Conservation (phyloP, 1,284 basidiomycete species). For the Amylostereum chailletii region DNA sequence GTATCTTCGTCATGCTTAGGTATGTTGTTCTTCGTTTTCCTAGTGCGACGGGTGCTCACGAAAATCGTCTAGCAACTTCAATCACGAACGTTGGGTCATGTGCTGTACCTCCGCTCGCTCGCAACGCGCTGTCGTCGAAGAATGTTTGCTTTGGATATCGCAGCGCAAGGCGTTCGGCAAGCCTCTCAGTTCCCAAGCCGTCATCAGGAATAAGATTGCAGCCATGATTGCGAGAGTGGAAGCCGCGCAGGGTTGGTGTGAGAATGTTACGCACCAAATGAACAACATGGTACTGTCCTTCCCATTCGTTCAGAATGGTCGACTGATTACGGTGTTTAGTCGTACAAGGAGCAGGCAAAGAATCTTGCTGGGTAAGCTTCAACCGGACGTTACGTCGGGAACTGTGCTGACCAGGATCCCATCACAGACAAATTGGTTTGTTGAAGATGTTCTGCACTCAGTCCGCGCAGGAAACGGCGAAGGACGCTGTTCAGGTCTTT, state of each 20-base stretch:
- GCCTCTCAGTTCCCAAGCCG: slow-evolving; percentile 75
- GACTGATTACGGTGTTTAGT: slow-evolving; percentile 11
- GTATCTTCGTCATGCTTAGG: slow-evolving; percentile 73
- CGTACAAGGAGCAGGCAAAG: slow-evolving; percentile 12
- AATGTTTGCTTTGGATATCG: slow-evolving; percentile 64
- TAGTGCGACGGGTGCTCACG: neutral
- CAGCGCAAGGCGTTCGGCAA: slow-evolving; percentile 82
- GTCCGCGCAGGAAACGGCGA: slow-evolving; percentile 63
- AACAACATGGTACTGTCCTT: slow-evolving; percentile 60
- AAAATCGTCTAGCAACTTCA: slow-evolving; percentile 43
- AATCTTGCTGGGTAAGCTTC: slow-evolving; percentile 25
- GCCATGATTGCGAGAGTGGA: slow-evolving; percentile 81
- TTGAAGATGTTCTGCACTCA: slow-evolving; percentile 70
- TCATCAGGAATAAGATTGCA: slow-evolving; percentile 80
- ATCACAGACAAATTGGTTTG: slow-evolving; percentile 44
- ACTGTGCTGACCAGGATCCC: no score
- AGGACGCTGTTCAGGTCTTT: slow-evolving; percentile 75
- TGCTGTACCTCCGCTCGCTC: slow-evolving; percentile 46
- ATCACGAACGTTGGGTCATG: slow-evolving; percentile 71
- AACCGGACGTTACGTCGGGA: no score
- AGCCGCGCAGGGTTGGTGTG: slow-evolving; percentile 79
- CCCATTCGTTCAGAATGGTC: neutral
- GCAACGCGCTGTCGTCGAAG: slow-evolving; percentile 54
- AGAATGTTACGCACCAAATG: slow-evolving; percentile 90
- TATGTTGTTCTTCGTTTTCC: slow-evolving; percentile 13